Evolutionary conservation across 2,329 filamentous ascomycete genomes (phyloP).

Genomic region (Calonectria hongkongensis): DNA sequence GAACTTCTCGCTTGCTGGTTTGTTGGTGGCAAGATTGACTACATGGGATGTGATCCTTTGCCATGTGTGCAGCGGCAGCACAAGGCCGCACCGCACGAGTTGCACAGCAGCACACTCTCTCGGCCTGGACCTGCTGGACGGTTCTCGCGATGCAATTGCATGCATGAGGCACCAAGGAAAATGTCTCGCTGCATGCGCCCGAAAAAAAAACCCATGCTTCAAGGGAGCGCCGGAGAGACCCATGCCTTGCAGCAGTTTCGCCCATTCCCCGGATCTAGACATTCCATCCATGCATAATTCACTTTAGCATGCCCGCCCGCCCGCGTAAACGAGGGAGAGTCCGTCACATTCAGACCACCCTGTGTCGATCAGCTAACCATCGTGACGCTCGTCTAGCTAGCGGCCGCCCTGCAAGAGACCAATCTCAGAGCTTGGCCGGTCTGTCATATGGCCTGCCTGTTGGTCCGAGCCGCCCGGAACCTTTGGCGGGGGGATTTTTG

Average conservation of each 20-base stretch:
- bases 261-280: slow-evolving; percentile 20
- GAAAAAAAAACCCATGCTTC: background rate
- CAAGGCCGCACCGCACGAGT: background rate
- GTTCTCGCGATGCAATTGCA: background rate
- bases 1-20: background rate
- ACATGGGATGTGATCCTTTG: background rate
- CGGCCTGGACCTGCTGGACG: background rate
- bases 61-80: background rate
- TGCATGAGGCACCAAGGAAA: background rate
- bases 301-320: slow-evolving; percentile 6
- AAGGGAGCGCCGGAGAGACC: slow-evolving; percentile 10
- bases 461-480: background rate
- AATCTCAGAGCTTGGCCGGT: slow-evolving; percentile 11
- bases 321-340: slow-evolving; percentile 15
- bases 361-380: slow-evolving; percentile 13
- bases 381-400: slow-evolving; percentile 19
- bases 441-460: background rate
- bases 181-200: slow-evolving; percentile 15
- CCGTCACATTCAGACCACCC: background rate
- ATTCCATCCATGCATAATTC: slow-evolving; percentile 19
- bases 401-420: slow-evolving; percentile 14
- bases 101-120: background rate
- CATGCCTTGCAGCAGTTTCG: slow-evolving; percentile 1
- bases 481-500: background rate
- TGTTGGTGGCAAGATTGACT: background rate